Evolutionary conservation across 805 yeast species (phyloP).

Genomic region (Wickerhamiella cacticola): DNA sequence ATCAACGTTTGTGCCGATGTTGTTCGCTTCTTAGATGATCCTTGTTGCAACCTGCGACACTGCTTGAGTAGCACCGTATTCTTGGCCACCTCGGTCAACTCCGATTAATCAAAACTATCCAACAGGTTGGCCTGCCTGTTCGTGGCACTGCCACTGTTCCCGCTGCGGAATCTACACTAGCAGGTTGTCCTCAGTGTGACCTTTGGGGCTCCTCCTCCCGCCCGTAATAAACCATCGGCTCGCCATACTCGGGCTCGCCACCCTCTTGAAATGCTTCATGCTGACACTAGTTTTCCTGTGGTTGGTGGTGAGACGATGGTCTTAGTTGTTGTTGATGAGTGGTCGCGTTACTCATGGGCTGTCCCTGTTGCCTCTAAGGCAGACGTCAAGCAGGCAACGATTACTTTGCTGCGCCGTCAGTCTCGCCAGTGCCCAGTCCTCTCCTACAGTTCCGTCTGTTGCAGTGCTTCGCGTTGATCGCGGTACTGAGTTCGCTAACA

Average conservation of each 20-base stretch:
- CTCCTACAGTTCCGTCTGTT: background rate
- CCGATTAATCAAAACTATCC: background rate
- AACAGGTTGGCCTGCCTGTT: background rate
- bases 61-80: background rate
- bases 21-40: background rate
- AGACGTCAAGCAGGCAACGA: background rate
- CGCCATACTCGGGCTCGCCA: background rate
- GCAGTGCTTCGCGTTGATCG: background rate
- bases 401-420: background rate
- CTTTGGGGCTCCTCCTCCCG: background rate
- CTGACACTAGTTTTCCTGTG: background rate
- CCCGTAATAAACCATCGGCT: background rate
- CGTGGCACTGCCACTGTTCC: background rate
- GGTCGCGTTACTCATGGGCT: background rate
- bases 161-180: background rate
- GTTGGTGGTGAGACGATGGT: background rate
- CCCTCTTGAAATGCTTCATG: background rate
- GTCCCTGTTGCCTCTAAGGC: background rate
- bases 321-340: background rate
- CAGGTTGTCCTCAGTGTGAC: background rate
- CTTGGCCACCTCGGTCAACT: background rate
- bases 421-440: background rate
- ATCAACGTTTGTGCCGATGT: background rate
- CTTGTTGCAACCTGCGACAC: background rate
- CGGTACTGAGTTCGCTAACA: background rate